Conservation (phyloP, 495 filamentous ascomycete species). For the Tricharina praecox region DNA sequence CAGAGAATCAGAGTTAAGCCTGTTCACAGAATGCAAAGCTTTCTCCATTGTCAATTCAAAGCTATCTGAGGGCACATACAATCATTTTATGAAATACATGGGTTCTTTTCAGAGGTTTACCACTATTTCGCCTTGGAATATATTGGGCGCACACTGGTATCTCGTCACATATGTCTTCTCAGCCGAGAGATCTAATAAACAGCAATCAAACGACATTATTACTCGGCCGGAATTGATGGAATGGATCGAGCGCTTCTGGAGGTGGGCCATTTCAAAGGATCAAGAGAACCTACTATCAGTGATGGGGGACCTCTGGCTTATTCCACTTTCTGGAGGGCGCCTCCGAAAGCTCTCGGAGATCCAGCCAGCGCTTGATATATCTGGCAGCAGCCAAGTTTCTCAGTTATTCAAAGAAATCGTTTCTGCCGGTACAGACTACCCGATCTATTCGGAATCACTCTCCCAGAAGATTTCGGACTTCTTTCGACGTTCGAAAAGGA, state of each 20-base stretch:
- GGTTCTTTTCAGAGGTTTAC: constrained; percentile 8
- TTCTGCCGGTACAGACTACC: neutral
- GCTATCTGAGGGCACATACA: neutral
- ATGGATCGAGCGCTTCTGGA: constrained; percentile 17
- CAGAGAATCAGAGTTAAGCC: constrained; percentile 2
- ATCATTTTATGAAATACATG: constrained; percentile 3
- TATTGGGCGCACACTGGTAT: constrained; percentile 15
- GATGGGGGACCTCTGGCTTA: constrained; percentile 24
- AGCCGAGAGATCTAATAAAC: too few relatives aligned
- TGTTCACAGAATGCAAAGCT: constrained; percentile 9
- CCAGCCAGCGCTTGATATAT: constrained; percentile 13
- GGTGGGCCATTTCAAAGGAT: constrained; percentile 7
- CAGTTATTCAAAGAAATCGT: neutral
- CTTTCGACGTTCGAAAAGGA: constrained; percentile 3
- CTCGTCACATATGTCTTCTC: too few relatives aligned
- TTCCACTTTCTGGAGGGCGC: constrained; percentile 20
- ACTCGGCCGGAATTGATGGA: constrained; percentile 2
- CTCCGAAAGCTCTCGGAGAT: constrained; percentile 18
- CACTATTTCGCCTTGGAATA: constrained; percentile 8
- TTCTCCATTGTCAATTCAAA: constrained; percentile 8
- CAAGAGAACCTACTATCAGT: neutral
- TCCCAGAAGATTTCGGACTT: constrained; percentile 2
- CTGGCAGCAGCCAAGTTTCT: neutral
- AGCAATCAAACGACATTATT: constrained; percentile 7
- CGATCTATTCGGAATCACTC: neutral